Conservation (phyloP, 2,329 filamentous ascomycete genomes). For the Colletotrichum orchidophilum region DNA sequence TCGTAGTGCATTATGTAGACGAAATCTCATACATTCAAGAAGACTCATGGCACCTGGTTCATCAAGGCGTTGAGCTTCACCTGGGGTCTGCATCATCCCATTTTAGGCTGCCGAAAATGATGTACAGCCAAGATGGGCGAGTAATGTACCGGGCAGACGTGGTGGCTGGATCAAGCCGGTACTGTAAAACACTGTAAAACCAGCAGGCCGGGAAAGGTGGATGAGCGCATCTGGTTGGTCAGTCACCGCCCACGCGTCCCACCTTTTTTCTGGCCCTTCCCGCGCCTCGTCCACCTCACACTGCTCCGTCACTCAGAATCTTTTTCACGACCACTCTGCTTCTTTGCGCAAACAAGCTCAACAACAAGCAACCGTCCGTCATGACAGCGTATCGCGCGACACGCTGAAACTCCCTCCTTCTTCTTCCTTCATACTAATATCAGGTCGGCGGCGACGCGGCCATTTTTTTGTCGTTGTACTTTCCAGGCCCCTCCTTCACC, state of each 20-base stretch:
- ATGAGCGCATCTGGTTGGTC: conserved; percentile 21
- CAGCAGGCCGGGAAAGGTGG: conserved; percentile 5
- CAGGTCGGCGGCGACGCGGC: background rate
- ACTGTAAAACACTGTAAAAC: conserved; percentile 26
- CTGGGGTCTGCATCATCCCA: background rate
- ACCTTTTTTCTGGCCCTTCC: conserved; percentile 34
- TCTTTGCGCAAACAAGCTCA: conserved; percentile 27
- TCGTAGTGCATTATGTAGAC: conserved; percentile 25
- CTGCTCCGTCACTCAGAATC: conserved; percentile 30
- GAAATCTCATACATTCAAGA: conserved; percentile 21
- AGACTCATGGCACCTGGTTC: background rate
- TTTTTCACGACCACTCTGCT: conserved; percentile 16
- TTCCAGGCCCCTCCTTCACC: conserved; percentile 23
- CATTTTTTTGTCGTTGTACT: conserved; percentile 13
- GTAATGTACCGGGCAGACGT: conserved; percentile 5
- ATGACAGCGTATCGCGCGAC: conserved; percentile 28
- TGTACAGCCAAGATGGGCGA: conserved; percentile 1
- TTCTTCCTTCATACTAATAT: background rate
- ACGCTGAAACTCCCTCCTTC: conserved; percentile 2
- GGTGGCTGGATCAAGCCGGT: background rate
- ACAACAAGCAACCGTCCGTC: conserved; percentile 12
- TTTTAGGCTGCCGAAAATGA: background rate
- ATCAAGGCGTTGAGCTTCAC: background rate
- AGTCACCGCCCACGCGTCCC: conserved; percentile 24
- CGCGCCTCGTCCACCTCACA: conserved; percentile 30